A percentile compares a stretch with the other conserved stretches of the same genome.
These are phyloP conservation scores for Yarrowia alimentaria DNA, from an alignment of 805 yeast species.

Conservation along the genomic window DNA sequence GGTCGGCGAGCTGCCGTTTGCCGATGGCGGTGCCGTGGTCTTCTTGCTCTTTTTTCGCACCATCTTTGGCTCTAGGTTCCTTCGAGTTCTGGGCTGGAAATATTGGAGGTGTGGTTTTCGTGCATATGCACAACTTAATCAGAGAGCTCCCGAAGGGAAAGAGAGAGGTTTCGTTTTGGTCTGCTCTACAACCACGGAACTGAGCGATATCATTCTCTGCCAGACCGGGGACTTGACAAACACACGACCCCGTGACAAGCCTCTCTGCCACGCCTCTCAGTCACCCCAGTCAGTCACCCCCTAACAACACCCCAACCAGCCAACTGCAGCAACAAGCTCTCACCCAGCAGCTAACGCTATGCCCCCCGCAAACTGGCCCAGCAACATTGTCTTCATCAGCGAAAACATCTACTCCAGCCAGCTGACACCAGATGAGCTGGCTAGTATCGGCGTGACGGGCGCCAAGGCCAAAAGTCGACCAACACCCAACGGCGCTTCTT, in stretches of 20 bases:
- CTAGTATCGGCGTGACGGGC: constrained; percentile 25
- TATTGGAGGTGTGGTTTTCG: constrained; percentile 22
- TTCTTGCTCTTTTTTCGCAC: constrained; percentile 5
- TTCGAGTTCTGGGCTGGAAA: not conserved
- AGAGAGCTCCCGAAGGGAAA: not conserved
- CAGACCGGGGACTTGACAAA: not conserved
- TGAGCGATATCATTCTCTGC: too few relatives aligned
- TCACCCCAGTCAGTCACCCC: too few relatives aligned
- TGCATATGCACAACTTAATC: constrained; percentile 27
- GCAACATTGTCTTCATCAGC: constrained; percentile 27
- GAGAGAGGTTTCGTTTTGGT: too few relatives aligned
- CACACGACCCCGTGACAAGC: not conserved
- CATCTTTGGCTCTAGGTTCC: constrained; percentile 9
- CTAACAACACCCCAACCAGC: too few relatives aligned
- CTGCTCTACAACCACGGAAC: too few relatives aligned
- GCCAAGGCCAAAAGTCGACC: constrained; percentile 10
- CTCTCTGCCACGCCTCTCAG: too few relatives aligned
- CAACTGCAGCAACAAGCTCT: too few relatives aligned
- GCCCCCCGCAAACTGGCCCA: constrained; percentile 33
- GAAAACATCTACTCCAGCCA: constrained; percentile 30
- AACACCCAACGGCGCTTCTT: constrained; percentile 10
- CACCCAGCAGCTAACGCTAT: too few relatives aligned
- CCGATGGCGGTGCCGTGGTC: too few relatives aligned
- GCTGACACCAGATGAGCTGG: constrained; percentile 28
- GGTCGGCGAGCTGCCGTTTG: too few relatives aligned